Evolutionary conservation across 2,329 filamentous ascomycete species (phyloP).

Genomic region (Talaromyces albobiverticillius): DNA sequence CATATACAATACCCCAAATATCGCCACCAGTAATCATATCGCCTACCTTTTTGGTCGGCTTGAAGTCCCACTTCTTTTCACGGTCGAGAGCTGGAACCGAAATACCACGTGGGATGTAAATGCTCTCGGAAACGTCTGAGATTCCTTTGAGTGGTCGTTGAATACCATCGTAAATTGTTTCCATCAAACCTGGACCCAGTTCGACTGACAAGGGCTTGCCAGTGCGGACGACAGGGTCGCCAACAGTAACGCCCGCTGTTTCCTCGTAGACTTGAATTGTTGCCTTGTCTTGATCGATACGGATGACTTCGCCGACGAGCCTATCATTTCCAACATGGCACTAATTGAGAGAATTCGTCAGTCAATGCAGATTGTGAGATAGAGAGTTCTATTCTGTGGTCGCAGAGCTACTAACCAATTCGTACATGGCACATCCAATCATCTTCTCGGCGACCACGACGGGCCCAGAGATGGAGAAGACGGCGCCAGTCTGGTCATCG

Average conservation of each 20-base stretch:
- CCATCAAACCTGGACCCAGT: constrained; percentile 92
- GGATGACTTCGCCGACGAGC: constrained; percentile 95
- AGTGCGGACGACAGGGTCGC: constrained; percentile 85
- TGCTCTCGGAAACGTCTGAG: constrained; percentile 71
- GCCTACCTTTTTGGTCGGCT: constrained; percentile 80
- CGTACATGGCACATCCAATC: constrained; percentile 99
- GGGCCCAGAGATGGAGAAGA: constrained; percentile 76
- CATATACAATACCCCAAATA: constrained; percentile 89
- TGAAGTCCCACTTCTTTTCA: constrained; percentile 94
- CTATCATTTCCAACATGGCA: constrained; percentile 89
- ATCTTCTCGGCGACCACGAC: constrained; percentile 97
- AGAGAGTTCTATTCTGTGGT: too few relatives aligned
- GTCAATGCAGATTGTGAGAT: too few relatives aligned
- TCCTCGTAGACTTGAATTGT: constrained; percentile 99
- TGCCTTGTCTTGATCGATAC: constrained; percentile 91
- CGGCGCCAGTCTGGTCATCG: constrained; percentile 59
- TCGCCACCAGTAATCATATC: constrained; percentile 97
- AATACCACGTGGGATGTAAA: constrained; percentile 97
- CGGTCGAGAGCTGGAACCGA: constrained; percentile 83
- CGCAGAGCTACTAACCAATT: constrained; percentile 68
- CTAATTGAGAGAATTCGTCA: constrained; percentile 41
- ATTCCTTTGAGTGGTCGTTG: constrained; percentile 91
- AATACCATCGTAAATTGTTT: constrained; percentile 99
- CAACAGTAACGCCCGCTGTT: constrained; percentile 93
- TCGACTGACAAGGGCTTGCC: constrained; percentile 97